Base-by-base conservation (phyloP, 192 early-diverging fungal genomes). In the Podochytrium sp. region DNA sequence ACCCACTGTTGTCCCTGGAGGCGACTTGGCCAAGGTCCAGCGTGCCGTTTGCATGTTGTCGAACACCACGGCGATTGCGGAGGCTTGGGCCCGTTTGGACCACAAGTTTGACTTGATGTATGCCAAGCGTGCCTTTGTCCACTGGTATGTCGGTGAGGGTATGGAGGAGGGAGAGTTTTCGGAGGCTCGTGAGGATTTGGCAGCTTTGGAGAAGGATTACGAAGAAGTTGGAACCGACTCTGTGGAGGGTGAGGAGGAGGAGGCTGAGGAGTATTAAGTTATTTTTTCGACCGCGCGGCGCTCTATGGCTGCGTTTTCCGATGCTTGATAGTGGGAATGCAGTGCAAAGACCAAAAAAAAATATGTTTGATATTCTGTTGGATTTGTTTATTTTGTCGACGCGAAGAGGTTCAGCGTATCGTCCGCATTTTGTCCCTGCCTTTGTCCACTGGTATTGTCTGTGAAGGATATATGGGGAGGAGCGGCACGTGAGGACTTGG, bases 111-210 rank as follows among this genome's bases (percentile, higher is more conserved):
- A 99, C 80, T 91, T 98, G 68, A 97, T 98, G 96, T 99, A 96
- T 84, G 95, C 97, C 82, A 99, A 98, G 91, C 95, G 97, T 84
- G 96, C 97, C 71, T 99, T 99, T 79, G 97, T 99, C 42, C 97
- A 99, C 87, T 98, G 96, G 97, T 99, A 97, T 80, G 97, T 99
- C 59, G 97, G 96, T 80, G 97, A 98, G 85, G 95, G 97, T 86
- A 99, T 99, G 97, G 97, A 99, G 88, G 97, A 99, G 84, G 96
- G 97, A 80, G 97, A 99, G 87, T 99, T 99, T 91, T 96, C 95
- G 58, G 97, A 99, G 87, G 97, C 96, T 60, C 95, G 96, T 87
- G 97, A 98, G 85, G 96, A 99, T 82, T 90, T 98, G 83, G 97
- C 95, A 79, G 96, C 97, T 41, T 92, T 99, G 70, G 96, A 99